Conservation (phyloP, 2,329 filamentous ascomycete species). For the Chaetothyriales sp. region DNA sequence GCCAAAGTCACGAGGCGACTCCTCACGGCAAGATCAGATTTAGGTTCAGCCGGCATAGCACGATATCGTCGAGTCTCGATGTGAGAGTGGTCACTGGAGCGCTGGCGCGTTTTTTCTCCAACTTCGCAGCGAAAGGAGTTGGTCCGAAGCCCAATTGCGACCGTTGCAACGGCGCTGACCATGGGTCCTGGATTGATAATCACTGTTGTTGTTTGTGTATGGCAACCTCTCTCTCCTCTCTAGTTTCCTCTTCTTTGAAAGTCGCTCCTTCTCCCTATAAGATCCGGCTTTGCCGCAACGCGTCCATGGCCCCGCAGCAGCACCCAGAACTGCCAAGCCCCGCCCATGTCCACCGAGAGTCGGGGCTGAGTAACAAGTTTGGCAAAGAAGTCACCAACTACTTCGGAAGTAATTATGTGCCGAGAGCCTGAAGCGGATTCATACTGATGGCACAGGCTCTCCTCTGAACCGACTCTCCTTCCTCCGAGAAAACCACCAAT, state of each 20-base stretch:
- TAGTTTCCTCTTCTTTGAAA: not conserved
- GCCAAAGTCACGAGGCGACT: not conserved
- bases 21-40: not conserved
- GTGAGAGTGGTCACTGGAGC: too few species aligned
- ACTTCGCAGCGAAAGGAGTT: not conserved
- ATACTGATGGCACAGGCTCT: constrained; percentile 25
- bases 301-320: constrained; percentile 6
- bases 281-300: not conserved
- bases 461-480: constrained; percentile 38
- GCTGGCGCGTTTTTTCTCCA: too few species aligned
- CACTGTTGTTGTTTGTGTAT: not conserved
- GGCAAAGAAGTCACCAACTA: constrained; percentile 39
- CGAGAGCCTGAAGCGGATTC: not conserved
- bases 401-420: constrained; percentile 35
- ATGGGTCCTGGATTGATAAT: not conserved
- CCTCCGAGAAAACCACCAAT: constrained; percentile 33
- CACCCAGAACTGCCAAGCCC: constrained; percentile 37
- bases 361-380: constrained; percentile 37
- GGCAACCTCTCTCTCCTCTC: too few species aligned
- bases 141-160: not conserved
- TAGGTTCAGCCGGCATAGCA: not conserved
- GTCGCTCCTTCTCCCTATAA: not conserved
- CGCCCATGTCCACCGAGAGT: constrained; percentile 45
- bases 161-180: not conserved
- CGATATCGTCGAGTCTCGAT: not conserved